These are phyloP conservation scores for Colletotrichum sp. DNA, from an alignment of 2,329 filamentous ascomycete species.

Conservation along the genomic window DNA sequence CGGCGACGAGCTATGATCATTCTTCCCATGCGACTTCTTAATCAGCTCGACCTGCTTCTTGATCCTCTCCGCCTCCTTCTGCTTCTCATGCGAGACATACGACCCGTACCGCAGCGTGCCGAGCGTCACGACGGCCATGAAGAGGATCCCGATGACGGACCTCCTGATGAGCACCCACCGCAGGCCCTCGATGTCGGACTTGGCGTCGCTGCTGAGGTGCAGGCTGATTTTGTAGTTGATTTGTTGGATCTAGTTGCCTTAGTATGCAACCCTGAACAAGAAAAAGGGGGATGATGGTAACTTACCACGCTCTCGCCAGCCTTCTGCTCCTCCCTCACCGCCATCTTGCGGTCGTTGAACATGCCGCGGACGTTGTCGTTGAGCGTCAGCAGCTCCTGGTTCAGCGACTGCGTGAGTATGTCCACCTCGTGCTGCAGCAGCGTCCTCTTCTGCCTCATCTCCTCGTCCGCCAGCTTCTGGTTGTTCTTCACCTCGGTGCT, in stretches of 20 bases:
- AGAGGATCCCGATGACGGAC: conserved; percentile 67
- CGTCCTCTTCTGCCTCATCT: conserved; percentile 81
- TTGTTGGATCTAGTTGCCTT: conserved; percentile 74
- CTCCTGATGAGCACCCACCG: conserved; percentile 81
- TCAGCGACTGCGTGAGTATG: conserved; percentile 82
- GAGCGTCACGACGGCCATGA: conserved; percentile 68
- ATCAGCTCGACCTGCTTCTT: conserved; percentile 48
- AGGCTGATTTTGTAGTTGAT: conserved; percentile 97
- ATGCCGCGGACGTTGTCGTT: conserved; percentile 94
- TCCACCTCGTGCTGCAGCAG: conserved; percentile 95
- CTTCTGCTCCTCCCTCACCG: conserved; percentile 86
- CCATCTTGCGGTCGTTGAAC: conserved; percentile 96
- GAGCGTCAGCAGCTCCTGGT: conserved; percentile 80
- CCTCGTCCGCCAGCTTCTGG: conserved; percentile 77
- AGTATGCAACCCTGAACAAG: not conserved
- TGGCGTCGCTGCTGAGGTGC: conserved; percentile 84
- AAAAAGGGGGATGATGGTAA: conserved; percentile 13
- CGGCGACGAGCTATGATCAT: conserved; percentile 50
- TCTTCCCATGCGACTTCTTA: conserved; percentile 47
- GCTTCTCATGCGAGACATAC: conserved; percentile 55
- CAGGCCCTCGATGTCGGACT: conserved; percentile 89
- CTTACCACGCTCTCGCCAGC: conserved; percentile 78
- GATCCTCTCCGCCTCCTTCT: conserved; percentile 49
- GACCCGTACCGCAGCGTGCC: conserved; percentile 65
- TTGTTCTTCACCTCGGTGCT: conserved; percentile 84